Conservation (phyloP, 2,329 filamentous ascomycete genomes). For the Fusarium circinatum region DNA sequence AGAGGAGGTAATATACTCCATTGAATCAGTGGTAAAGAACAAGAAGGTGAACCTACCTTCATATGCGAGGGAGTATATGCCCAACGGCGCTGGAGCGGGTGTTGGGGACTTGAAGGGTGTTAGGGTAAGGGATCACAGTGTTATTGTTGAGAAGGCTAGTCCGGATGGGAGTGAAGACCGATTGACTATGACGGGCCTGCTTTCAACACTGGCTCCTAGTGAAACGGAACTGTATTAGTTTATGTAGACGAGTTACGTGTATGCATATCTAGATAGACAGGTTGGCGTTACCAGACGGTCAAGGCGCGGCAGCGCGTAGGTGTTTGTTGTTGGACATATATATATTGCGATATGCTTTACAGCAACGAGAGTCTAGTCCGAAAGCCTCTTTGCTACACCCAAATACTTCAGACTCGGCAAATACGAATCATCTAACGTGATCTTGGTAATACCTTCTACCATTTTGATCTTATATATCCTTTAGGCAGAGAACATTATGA, state of each 20-base stretch:
- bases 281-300: neutral
- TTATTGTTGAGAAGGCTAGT: slow-evolving; percentile 4
- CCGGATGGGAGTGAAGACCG: neutral
- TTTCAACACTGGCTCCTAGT: slow-evolving; percentile 7
- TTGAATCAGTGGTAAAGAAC: slow-evolving; percentile 11
- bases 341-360: neutral
- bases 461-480: neutral
- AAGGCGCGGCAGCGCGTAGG: neutral
- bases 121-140: slow-evolving; percentile 25
- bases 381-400: neutral
- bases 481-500: neutral
- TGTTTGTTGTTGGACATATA: neutral
- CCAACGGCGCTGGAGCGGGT: neutral
- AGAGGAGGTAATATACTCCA: slow-evolving; percentile 11
- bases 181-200: slow-evolving; percentile 5
- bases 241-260: neutral
- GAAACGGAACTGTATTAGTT: neutral
- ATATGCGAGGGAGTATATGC: slow-evolving; percentile 18
- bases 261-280: neutral
- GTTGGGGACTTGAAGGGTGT: slow-evolving; percentile 3
- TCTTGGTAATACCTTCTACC: neutral
- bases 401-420: neutral
- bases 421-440: neutral
- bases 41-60: slow-evolving; percentile 6
- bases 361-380: neutral